Base-by-base conservation (phyloP, 805 yeast genomes). In the Lipomyces sp. region DNA sequence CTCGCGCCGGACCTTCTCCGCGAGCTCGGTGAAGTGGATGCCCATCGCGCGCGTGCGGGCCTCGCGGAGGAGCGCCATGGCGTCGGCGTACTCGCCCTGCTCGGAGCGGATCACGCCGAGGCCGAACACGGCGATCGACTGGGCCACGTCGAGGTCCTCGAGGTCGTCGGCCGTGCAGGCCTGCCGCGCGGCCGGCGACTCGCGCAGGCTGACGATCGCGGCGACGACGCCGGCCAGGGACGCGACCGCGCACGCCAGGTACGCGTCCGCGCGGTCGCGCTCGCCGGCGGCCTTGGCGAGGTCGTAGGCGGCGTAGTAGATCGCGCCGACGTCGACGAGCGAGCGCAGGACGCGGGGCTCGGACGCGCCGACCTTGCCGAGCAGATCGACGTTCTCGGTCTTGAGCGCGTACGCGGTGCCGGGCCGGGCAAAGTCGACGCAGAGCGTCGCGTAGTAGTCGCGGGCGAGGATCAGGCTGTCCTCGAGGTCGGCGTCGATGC, bases 41-140 rank as follows among this genome's bases (percentile, higher is more conserved):
- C 82, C 83, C 59, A 76, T 75, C 0, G 95, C 89, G 52, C 88
- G 72, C 23, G 80, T 74, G 31, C 86, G 75, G 0, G 95, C 81
- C 63, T 85, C 89, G 5, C 82, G 71, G 41, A 90, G 70, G 24
- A 78, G 69, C 37, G 80, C 72, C 57, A 78, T 80, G 0, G 95
- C 89, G 47, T 74, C 68, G 1, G 72, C 75, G 49, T 77, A 72
- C 10, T 81, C 69, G 0, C 82, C 78, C 40, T 72, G 63, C 60
- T 86, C 86, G n/a, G 83, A 68, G 39, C 78, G 75, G 10, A 87
- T 75, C 4, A 89, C 95, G 1, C 96, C 98, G 36, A 86, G 72
- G 0, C 96, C 95, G 63, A 85, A 90, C 0, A 88, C 80, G 0
- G 95, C 81, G 64, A 90, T 72, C 0, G 95, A 93, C 37, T 84